Percentiles rank a stretch among this genome's conserved stretches.
Evolutionary conservation across 352 stramenopile species (phyloP).

Genomic region (Phytopythium ostracodes): DNA sequence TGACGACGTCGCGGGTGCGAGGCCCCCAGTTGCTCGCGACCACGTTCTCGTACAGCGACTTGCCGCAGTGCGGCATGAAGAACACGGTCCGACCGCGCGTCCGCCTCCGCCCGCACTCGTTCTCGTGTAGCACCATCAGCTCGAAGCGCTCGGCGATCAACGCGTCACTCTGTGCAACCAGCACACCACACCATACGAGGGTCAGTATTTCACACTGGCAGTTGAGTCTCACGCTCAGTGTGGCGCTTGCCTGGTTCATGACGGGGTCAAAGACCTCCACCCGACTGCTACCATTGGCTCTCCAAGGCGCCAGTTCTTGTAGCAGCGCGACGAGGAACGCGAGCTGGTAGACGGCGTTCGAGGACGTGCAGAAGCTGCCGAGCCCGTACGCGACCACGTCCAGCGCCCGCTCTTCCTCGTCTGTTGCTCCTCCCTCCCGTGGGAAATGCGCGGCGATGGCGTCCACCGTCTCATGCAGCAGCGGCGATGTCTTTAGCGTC

Average conservation of each 20-base stretch:
- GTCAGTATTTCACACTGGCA: not conserved
- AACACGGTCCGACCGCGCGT: constrained; percentile 64
- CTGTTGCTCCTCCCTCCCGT: not conserved
- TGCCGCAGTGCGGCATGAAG: constrained; percentile 91
- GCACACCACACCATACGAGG: not conserved
- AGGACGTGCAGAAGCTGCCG: constrained; percentile 68
- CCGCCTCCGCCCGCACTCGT: constrained; percentile 52
- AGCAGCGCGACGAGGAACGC: constrained; percentile 51
- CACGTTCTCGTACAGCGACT: constrained; percentile 87
- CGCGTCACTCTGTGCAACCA: constrained; percentile 50
- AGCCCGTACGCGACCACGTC: constrained; percentile 66
- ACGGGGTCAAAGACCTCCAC: constrained; percentile 71
- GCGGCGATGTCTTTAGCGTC: constrained; percentile 21
- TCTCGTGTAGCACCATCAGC: constrained; percentile 45
- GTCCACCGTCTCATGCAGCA: constrained; percentile 24
- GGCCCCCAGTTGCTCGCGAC: constrained; percentile 75
- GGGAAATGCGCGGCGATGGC: constrained; percentile 27
- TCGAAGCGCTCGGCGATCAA: constrained; percentile 40
- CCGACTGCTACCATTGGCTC: not conserved
- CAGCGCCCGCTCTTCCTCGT: not conserved
- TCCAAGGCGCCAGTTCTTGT: constrained; percentile 12
- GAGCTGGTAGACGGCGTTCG: constrained; percentile 75
- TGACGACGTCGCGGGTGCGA: constrained; percentile 34
- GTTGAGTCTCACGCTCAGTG: not conserved
- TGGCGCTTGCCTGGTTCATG: constrained; percentile 58